Percentiles rank a stretch among this genome's conserved stretches.
These are phyloP conservation scores for Colletotrichum liriopes DNA, from an alignment of 2,329 filamentous ascomycete genomes.

Conservation along the genomic window DNA sequence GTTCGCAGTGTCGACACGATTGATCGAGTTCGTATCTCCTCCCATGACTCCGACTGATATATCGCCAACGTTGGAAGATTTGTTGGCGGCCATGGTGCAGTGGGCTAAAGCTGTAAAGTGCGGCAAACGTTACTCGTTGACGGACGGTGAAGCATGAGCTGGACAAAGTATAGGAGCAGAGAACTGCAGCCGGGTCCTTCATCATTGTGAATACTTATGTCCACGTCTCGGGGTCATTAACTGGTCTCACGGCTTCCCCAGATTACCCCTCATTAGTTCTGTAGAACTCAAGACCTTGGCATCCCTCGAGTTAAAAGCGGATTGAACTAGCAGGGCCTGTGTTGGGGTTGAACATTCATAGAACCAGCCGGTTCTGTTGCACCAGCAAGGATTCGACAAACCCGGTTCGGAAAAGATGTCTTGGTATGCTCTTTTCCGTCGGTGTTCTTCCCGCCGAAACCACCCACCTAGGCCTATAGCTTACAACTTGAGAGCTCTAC, in stretches of 20 bases:
- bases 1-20: slow-evolving; percentile 6
- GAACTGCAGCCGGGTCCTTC: not conserved
- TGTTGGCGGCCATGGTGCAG: not conserved
- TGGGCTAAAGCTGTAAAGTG: not conserved
- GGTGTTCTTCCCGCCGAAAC: not conserved
- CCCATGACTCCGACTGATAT: not conserved
- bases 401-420: not conserved
- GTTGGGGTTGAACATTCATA: too few species aligned
- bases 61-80: not conserved
- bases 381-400: not conserved
- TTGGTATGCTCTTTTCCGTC: slow-evolving; percentile 1
- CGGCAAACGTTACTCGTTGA: not conserved
- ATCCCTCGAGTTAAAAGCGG: not conserved
- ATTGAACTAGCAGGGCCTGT: not conserved
- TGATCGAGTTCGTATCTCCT: slow-evolving; percentile 3
- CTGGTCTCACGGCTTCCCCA: not conserved
- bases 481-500: not conserved
- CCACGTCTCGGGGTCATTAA: not conserved
- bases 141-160: not conserved
- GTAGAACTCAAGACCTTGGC: not conserved
- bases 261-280: not conserved
- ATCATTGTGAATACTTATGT: not conserved
- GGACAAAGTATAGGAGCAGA: not conserved
- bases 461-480: not conserved
- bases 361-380: not conserved